phyloP scores from a whole-genome alignment of 805 yeast species.

The Starmerella etchellsii region DNA sequence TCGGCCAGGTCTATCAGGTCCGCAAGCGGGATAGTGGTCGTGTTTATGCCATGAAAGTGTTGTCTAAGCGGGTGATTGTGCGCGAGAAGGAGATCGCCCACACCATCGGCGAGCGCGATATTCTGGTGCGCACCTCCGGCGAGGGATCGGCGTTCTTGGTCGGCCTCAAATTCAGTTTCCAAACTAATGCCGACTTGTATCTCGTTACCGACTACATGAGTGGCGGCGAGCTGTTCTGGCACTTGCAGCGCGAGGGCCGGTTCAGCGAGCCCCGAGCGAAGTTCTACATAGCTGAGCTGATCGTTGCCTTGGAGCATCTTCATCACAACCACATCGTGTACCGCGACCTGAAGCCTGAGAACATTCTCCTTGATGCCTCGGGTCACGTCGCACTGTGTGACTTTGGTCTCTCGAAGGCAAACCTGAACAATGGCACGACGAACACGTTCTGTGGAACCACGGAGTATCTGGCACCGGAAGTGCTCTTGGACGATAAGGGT shows the following conservation, averaged over 20 bases:
- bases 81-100: constrained; percentile 96
- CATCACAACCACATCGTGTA: constrained; percentile 94
- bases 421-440: constrained; percentile 65
- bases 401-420: constrained; percentile 92
- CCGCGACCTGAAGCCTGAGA: constrained; percentile 94
- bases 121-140: constrained; percentile 81
- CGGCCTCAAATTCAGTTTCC: constrained; percentile 90
- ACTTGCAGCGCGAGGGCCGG: constrained; percentile 90
- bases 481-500: constrained; percentile 85
- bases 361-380: constrained; percentile 85
- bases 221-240: constrained; percentile 96
- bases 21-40: constrained; percentile 78
- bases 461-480: constrained; percentile 95
- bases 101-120: constrained; percentile 93
- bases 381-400: constrained; percentile 97
- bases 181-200: constrained; percentile 84
- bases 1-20: constrained; percentile 96
- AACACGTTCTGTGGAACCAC: constrained; percentile 98
- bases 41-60: constrained; percentile 94
- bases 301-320: constrained; percentile 81
- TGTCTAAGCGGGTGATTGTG: constrained; percentile 87
- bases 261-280: constrained; percentile 88
- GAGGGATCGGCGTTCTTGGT: constrained; percentile 88
- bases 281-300: constrained; percentile 92
- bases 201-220: constrained; percentile 95